Percentiles rank a stretch among this genome's conserved stretches.
Evolutionary conservation across 805 yeast species (phyloP).

Genomic region (Candida xyloterini): DNA sequence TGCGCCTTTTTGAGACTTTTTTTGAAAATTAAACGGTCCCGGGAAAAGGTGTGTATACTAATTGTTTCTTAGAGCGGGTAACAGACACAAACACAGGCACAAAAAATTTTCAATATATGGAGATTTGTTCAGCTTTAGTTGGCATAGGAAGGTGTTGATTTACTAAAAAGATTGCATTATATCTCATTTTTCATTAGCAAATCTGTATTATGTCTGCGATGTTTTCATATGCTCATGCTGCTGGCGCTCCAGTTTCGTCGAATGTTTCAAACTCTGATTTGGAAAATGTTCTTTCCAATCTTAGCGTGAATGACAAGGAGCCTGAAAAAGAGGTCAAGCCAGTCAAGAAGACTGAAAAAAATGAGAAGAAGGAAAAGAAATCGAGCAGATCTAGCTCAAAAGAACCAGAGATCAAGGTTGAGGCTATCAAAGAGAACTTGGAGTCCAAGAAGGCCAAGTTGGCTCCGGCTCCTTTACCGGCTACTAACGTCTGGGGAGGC

Average conservation of each 20-base stretch:
- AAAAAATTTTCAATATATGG: constrained; percentile 13
- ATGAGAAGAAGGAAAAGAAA: constrained; percentile 14
- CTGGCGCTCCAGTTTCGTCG: constrained; percentile 25
- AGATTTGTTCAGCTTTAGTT: constrained; percentile 11
- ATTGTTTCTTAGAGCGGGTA: constrained; percentile 3
- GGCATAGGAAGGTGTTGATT: constrained; percentile 13
- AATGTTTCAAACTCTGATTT: constrained; percentile 1
- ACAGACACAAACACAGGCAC: constrained; percentile 6
- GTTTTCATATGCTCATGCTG: constrained; percentile 34
- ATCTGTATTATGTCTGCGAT: constrained; percentile 23
- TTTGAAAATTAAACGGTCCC: no score
- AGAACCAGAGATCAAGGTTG: constrained; percentile 8
- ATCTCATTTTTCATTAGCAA: not conserved
- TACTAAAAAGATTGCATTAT: constrained; percentile 6
- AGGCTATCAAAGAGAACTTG: constrained; percentile 21
- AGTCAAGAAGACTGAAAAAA: constrained; percentile 7
- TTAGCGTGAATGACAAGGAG: constrained; percentile 11
- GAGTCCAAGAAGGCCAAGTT: constrained; percentile 33
- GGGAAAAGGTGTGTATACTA: no score
- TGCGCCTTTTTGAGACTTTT: no score
- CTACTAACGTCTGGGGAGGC: constrained; percentile 59
- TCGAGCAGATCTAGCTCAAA: constrained; percentile 7
- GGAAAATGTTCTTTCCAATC: constrained; percentile 15
- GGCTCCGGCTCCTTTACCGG: constrained; percentile 67
- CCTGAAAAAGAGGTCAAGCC: constrained; percentile 5